Base-by-base conservation (phyloP, 2,329 filamentous ascomycete species). In the Fusarium sublunatum region DNA sequence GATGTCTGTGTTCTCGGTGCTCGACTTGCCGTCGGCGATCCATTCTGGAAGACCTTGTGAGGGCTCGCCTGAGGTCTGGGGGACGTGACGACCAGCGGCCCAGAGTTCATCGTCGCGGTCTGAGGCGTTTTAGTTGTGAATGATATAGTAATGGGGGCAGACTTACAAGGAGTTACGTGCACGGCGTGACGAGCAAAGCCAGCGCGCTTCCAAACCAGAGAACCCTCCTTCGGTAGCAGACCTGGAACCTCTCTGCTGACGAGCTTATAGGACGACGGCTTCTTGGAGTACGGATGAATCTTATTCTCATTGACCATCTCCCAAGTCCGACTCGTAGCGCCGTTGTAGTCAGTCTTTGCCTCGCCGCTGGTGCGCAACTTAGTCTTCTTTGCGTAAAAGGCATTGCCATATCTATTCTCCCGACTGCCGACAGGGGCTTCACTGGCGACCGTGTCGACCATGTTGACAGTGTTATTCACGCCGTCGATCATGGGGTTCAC, bases 351-450 rank as follows among this genome's bases (percentile, higher is more conserved):
- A 11, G 90, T 91, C 74, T 84, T 86, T 0, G 89, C 84, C 69
- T 91, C 83, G 28, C 81, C 83, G 4, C 89, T 86, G 0, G 88
- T 96, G 7, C 82, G 85, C 58, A 92, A 88, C 76, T 91, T 91
- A 3, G 91, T 96, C 78, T 91, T 91, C 78, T 91, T 89, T 5
- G 91, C 91, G 70, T 90, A 93, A 76, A 97, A 97, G 7, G 90
- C 93, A 72, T 97, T 97, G 49, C 93, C 93, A 76, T 96, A 93
- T 61, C 82, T 88, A 79, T 97, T 97, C 77, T 93, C 90, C 1
- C 83, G 80, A 66, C 89, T 93, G 32, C 93, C 93, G 0, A 94
- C 89, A 6, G 90, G 88, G 1, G 87, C 92, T 0, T 90, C 83
- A 0, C 89, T 89, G 1, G 83, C 81, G 1, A 87, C 83, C 1